Evolutionary conservation across 805 yeast species (phyloP), one percentile per base, ranked within the genome.

Genomic region (Spathaspora girioi): DNA sequence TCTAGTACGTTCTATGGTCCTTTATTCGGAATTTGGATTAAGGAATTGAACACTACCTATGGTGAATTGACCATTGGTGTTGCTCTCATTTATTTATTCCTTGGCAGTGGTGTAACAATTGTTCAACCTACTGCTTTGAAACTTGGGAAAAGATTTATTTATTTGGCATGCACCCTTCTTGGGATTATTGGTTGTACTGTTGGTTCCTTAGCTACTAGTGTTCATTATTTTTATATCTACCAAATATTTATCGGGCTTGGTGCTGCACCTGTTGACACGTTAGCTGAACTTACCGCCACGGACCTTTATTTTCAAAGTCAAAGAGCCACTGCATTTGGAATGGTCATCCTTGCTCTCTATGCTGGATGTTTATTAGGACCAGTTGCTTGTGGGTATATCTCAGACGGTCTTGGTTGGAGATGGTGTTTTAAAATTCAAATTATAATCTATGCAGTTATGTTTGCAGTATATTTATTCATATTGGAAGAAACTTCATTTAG

Each of bases 401-500:
- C 66, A 31, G 68, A 64, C 26, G 52, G 60, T 9, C 56, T 65
- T 23, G 68, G 70, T 38, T 76, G 80, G 80, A 62, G 65, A 60
- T 76, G 80, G 80, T 61, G 64, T 27, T 66, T 51, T 51, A 62
- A 60, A 50, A 45, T 66, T 41, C 67, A 60, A 47, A 51, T 62
- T 32, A 61, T 61, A 12, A 61, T 76, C 47, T 69, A 68, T 51
- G 71, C 70, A 10, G 62, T 61, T 12, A 50, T 70, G 29, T 61
- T 74, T 44, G 62, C 64, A 1, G 44, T 65, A 5, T 71, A 64
- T 46, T 41, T 70, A 2, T 67, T 75, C 52, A 63, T 63, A 43
- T 69, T 74, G 77, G 77, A 76, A 51, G 79, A 76, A 52, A 69
- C 79, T 23, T 72, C 76, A 1, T 77, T 75, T 53, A 60, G 62